A percentile compares a stretch with the other conserved stretches of the same genome.
Evolutionary conservation across 305 asterid species (phyloP).

Genomic region (Euphrasia arctica): DNA sequence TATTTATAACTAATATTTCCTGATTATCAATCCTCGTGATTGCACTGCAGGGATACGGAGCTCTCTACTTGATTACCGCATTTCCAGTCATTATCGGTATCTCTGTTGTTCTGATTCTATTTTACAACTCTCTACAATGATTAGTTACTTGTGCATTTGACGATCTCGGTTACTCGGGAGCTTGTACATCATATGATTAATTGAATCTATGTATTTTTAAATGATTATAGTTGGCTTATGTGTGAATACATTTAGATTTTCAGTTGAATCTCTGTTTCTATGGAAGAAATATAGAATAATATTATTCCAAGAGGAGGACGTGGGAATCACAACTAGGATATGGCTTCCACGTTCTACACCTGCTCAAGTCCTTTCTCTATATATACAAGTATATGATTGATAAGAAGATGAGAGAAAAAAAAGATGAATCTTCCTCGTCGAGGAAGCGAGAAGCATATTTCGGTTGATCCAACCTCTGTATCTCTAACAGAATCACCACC

Average conservation of each 20-base stretch:
- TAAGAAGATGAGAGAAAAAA: background rate
- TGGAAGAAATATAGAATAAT: background rate
- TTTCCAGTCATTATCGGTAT: constrained; percentile 88
- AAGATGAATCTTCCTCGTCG: background rate
- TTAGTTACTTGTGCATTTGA: constrained; percentile 15
- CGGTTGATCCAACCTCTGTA: constrained; percentile 70
- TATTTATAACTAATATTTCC: constrained; percentile 1
- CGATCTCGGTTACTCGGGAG: constrained; percentile 21
- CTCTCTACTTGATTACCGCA: constrained; percentile 89
- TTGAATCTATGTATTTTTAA: background rate
- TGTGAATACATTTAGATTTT: too few species aligned
- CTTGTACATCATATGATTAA: constrained; percentile 21
- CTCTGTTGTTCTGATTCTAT: constrained; percentile 84
- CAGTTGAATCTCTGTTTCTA: too few species aligned
- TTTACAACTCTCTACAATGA: constrained; percentile 87
- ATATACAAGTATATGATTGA: background rate
- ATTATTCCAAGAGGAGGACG: constrained; percentile 18
- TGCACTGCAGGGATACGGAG: constrained; percentile 85
- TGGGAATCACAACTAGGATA: constrained; percentile 30
- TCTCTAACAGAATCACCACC: constrained; percentile 37
- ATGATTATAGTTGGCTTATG: background rate
- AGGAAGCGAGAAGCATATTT: constrained; percentile 59
- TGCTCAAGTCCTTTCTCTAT: background rate
- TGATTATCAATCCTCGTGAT: background rate
- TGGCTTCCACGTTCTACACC: constrained; percentile 31